phyloP scores from a whole-genome alignment of 2,329 filamentous ascomycete genomes.

The Setomelanomma holmii region DNA sequence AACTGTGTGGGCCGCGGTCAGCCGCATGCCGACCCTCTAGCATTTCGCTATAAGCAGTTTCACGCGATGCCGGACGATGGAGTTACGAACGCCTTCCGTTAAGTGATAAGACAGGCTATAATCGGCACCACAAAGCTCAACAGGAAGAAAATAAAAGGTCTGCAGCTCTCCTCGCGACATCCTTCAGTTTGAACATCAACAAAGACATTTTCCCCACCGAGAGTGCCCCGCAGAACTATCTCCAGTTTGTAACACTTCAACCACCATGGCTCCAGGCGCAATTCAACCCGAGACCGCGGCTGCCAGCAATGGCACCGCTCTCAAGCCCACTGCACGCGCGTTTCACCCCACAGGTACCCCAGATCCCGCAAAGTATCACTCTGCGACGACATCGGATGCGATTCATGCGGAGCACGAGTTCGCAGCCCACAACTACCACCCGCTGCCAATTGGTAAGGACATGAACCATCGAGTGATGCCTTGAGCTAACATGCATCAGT shows the following conservation, averaged over 20 bases:
- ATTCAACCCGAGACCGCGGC: conserved; percentile 33
- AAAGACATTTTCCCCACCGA: conserved; percentile 14
- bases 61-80: conserved; percentile 15
- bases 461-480: neutral
- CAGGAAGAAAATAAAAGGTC: conserved; percentile 29
- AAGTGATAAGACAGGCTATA: conserved; percentile 31
- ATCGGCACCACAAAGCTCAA: conserved; percentile 28
- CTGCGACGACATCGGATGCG: conserved; percentile 77
- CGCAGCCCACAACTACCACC: conserved; percentile 99
- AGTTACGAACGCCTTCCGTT: conserved; percentile 21
- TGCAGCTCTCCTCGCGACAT: conserved; percentile 1
- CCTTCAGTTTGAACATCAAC: conserved; percentile 11
- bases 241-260: conserved; percentile 15
- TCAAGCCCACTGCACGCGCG: conserved; percentile 48
- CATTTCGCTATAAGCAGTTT: conserved; percentile 25
- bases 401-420: conserved; percentile 82
- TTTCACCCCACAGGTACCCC: conserved; percentile 48
- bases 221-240: conserved; percentile 24
- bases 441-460: conserved; percentile 76
- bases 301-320: conserved; percentile 34
- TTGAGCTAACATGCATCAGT: conserved; percentile 32
- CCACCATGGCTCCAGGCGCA: conserved; percentile 46
- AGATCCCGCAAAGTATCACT: conserved; percentile 67
- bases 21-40: conserved; percentile 21
- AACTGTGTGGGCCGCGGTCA: conserved; percentile 29